Evolutionary conservation across 148 eudicot species (phyloP), one percentile per base, ranked within the genome.

Genomic region (Cornus kousa): DNA sequence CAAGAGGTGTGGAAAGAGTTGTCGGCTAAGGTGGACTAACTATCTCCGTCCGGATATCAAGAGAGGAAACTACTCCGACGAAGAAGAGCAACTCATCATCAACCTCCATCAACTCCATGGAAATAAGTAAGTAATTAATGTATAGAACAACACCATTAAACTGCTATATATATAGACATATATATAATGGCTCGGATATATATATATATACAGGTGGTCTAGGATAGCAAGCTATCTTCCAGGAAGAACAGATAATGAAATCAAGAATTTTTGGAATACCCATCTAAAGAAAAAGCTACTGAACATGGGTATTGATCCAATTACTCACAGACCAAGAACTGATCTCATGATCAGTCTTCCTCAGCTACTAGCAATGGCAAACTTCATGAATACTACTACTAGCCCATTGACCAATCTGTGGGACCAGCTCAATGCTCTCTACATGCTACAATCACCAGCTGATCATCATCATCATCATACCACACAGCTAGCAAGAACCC

Each of bases 21-120:
- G 92, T 24, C 67, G 92, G 46, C 83, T 90, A 12, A 75, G 93
- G 7, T 90, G 93, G 93, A 88, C 93, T 7, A 90, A 90, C 23
- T 90, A 90, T 67, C 87, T 90, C 39, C 72, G 90, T 28, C 92
- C 92, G 0, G 92, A 90, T 76, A 90, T 90, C 83, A 90, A 88
- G 82, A 80, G 90, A 57, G 92, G 92, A 23, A 85, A 86, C 33
- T 90, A 87, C 32, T 37, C 89, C 35, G 87, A 88, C 9, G 88
- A 90, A 0, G 93, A 90, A 80, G 89, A 90, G 64, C 81, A 90
- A 59, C 48, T 84, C 81, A 90, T 90, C 79, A 83, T 90, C 79
- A 81, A 86, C 67, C 91, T 90, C 71, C 93, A 90, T 17, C 85
- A 89, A 4, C 82, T 86, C 31, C 93, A 88, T 53, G 93, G 93